These are phyloP conservation scores for Saccharomycopsis synnaedendra DNA, from an alignment of 805 yeast genomes.

Conservation along the genomic window DNA sequence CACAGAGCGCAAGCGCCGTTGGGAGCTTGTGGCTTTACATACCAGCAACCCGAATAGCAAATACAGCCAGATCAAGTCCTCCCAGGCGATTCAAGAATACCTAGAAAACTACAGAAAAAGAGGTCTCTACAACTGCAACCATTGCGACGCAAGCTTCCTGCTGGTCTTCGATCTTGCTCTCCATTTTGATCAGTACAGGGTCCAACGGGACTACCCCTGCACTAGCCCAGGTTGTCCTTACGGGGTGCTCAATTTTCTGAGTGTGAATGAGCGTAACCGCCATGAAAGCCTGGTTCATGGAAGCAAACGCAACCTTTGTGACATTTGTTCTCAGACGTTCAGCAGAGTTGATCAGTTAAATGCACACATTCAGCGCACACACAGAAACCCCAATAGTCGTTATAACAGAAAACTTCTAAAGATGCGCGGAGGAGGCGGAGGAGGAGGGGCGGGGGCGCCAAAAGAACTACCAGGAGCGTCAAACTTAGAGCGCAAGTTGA, in stretches of 20 bases:
- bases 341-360: conserved; percentile 13
- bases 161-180: conserved; percentile 11
- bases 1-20: neutral
- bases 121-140: conserved; percentile 22
- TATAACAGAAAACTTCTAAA: conserved; percentile 17
- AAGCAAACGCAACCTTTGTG: conserved; percentile 8
- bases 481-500: no score
- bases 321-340: conserved; percentile 5
- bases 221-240: conserved; percentile 6
- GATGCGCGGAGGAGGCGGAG: neutral
- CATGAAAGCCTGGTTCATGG: conserved; percentile 13
- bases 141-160: conserved; percentile 8
- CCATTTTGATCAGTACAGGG: conserved; percentile 13
- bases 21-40: neutral
- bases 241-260: conserved; percentile 10
- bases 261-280: conserved; percentile 10
- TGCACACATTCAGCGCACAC: conserved; percentile 12
- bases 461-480: no score
- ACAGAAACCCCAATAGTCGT: conserved; percentile 12
- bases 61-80: conserved; percentile 1
- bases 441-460: no score
- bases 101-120: conserved; percentile 23
- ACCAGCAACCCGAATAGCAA: conserved; percentile 4
- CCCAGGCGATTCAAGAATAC: conserved; percentile 6
- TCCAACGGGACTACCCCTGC: conserved; percentile 7